Percentiles rank a stretch among this genome's conserved stretches.
These are phyloP conservation scores for Erodium maritimum DNA, from an alignment of 345 rosid species.

Conservation along the genomic window DNA sequence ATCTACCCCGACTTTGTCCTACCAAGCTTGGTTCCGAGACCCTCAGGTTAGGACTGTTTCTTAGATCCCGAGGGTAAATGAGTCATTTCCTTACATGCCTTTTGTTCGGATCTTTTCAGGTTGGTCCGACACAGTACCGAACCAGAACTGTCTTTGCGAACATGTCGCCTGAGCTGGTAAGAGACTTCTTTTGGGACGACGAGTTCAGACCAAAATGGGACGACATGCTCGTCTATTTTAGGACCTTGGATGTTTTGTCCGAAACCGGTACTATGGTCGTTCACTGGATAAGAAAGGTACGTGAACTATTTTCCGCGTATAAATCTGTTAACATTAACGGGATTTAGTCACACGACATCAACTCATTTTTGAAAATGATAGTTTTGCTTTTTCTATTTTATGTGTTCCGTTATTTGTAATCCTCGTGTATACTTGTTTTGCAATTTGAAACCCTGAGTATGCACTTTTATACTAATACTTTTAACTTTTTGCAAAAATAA, in stretches of 20 bases:
- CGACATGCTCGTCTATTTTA: constrained; percentile 13
- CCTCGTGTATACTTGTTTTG: too few relatives aligned
- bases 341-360: too few relatives aligned
- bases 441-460: too few relatives aligned
- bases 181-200: constrained; percentile 26
- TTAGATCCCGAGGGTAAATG: background rate
- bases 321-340: too few relatives aligned
- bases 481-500: too few relatives aligned
- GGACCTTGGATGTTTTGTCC: constrained; percentile 11
- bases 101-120: background rate
- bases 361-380: too few relatives aligned
- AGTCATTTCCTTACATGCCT: too few relatives aligned
- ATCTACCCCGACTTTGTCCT: constrained; percentile 7
- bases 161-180: constrained; percentile 11
- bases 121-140: constrained; percentile 14
- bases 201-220: constrained; percentile 20
- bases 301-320: too few relatives aligned
- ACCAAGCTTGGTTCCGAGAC: constrained; percentile 21
- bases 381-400: too few relatives aligned
- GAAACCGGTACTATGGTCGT: constrained; percentile 17
- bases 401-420: too few relatives aligned
- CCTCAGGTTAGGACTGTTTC: constrained; percentile 7
- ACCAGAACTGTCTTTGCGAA: constrained; percentile 13
- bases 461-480: too few relatives aligned
- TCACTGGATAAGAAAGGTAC: constrained; percentile 20